Evolutionary conservation across 108 stramenopile species (phyloP), one percentile per base, ranked within the genome.

Genomic region (Cyclotella choctawhatcheeana): DNA sequence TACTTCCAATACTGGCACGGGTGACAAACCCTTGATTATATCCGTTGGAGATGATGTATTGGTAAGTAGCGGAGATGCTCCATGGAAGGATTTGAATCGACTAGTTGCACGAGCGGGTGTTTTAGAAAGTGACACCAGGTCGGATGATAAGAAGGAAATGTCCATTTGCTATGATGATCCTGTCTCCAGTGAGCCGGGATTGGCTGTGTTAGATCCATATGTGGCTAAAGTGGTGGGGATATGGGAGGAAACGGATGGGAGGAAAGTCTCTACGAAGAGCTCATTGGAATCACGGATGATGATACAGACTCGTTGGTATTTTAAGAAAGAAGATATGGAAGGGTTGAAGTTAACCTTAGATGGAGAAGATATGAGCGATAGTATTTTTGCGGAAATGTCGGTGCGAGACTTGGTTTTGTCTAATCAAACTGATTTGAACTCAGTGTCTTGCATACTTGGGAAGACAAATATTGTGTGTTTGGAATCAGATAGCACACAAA

Each of bases 361-460:
- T 29, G 78, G 58, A 26, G 33, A 67, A 62, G 65, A 73, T 18
- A 34, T 58, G 44, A 58, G 76, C 10, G 40, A 71, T 17, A 26
- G 65, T 30, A 63, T 85, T 26, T 33, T 74, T 12, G 61, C 61
- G 33, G 64, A 26, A 22, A 80, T 88, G 73, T 67, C 84, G 2
- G 54, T 77, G 18, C 55, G 79, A 10, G 89, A 89, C 44, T 61
- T 90, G 32, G 48, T 93, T 16, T 64, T 90, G 55, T 82, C 83
- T 16, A 85, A 90, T 45, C 85, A 86, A 53, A 47, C 53, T 12
- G 89, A 93, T 71, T 80, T 87, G 48, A 90, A 90, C 76, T 74
- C 65, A 26, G 73, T 85, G 13, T 64, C 75, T n/a, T 71, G 87
- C 4, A 85, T 93, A 34, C 58, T 87, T 30, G 86, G 77, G 0